Base-by-base conservation (phyloP, 805 yeast genomes). In the Kazachstania africana region DNA sequence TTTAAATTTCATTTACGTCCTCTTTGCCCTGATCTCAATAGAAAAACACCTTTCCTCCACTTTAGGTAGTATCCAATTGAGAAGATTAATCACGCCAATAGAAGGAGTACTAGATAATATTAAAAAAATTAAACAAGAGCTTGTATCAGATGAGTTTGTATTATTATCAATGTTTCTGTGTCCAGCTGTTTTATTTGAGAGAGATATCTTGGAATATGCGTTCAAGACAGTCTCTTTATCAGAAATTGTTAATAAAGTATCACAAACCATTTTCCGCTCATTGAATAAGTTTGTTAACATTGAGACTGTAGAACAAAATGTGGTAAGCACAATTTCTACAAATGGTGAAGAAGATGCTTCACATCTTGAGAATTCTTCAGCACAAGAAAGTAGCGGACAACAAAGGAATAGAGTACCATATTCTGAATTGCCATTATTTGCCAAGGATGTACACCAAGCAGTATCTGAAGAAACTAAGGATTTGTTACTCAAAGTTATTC, bases 161-260 rank as follows among this genome's bases (percentile, higher is more conserved):
- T 19, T 39, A 17, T 18, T 43, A 18, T 41, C 39, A 12, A 31
- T 42, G 34, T 43, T 43, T 23, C 22, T 35, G 17, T 42, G 43
- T 31, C 46, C 46, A 2, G 34, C 44, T 3, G 33, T 32, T 10
- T 16, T 43, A 10, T 43, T 43, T 20, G 48, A 42, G 18, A 36
- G 44, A 36, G 40, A 37, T 22, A 24, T 42, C 8, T 21, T 43
- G 14, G 41, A 43, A 19, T 36, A 33, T 17, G 24, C 34, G 1
- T 43, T 42, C 30, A 27, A 43, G 9, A 34, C 48, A 3, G 27
- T 29, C 6, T 39, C 45, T 12, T 26, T 43, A 14, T 39, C 44
- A 6, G 43, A 43, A 12, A 43, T 42, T 17, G 46, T 43, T 12
- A 34, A 37, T 13, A 31, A 32, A 5, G 33, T 43, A 5, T 27